Conservation (phyloP, 495 filamentous ascomycete genomes). For the Xylaria longipes region DNA sequence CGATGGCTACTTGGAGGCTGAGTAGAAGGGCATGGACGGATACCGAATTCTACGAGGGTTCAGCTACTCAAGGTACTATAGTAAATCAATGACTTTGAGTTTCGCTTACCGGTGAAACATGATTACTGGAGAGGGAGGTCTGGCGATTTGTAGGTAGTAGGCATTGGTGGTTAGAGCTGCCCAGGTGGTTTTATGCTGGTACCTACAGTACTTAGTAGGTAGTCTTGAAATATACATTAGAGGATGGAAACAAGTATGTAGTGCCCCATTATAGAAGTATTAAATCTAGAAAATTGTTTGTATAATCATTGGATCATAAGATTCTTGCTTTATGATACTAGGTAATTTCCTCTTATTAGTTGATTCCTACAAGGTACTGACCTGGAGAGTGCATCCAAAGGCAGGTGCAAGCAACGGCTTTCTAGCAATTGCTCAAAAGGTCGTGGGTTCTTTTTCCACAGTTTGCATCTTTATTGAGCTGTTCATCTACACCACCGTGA, state of each 20-base stretch:
- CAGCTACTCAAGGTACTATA: background rate
- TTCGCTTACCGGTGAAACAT: background rate
- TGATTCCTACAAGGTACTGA: no score
- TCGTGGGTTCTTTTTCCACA: background rate
- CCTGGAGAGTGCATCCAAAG: background rate
- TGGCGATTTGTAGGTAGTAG: no score
- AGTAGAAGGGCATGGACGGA: background rate
- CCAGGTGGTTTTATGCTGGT: no score
- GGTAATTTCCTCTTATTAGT: no score
- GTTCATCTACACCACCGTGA: background rate
- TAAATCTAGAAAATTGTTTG: no score
- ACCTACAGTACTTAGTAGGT: no score
- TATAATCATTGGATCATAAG: no score
- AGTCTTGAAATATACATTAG: no score
- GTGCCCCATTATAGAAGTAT: no score
- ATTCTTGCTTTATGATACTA: no score
- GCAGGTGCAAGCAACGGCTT: background rate
- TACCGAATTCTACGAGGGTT: background rate
- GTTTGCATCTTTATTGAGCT: background rate
- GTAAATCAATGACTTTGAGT: background rate
- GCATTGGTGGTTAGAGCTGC: no score
- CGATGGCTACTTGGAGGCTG: slow-evolving; percentile 7
- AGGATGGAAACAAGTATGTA: no score
- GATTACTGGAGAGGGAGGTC: background rate
- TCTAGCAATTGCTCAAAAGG: background rate